A percentile compares a stretch with the other conserved stretches of the same genome.
Evolutionary conservation across 768 basidiomycete genomes (phyloP).

Genomic region (Naganishia vishniacii): DNA sequence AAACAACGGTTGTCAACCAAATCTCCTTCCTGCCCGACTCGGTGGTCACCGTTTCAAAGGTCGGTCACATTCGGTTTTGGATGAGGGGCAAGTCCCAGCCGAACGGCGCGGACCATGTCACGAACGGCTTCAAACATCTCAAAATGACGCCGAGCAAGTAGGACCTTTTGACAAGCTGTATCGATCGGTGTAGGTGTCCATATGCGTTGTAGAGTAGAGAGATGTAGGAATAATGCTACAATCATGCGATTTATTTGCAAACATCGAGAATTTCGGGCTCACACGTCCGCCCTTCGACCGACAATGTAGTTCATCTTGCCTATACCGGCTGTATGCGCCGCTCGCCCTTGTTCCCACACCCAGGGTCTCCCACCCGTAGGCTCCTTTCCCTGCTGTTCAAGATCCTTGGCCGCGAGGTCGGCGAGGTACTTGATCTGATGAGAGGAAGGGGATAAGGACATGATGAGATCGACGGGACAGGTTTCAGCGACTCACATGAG

Average conservation of each 20-base stretch:
- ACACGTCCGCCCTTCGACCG: constrained; percentile 31
- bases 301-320: constrained; percentile 34
- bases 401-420: constrained; percentile 15
- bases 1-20: constrained; percentile 68
- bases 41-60: constrained; percentile 71
- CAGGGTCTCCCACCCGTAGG: constrained; percentile 29
- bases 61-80: constrained; percentile 69
- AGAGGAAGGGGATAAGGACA: not conserved
- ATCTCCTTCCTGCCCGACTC: constrained; percentile 72
- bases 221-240: not conserved
- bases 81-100: constrained; percentile 1
- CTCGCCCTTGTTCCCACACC: constrained; percentile 40
- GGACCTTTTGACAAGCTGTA: no score
- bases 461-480: constrained; percentile 24
- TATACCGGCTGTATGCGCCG: constrained; percentile 32
- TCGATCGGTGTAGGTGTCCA: not conserved
- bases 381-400: constrained; percentile 8
- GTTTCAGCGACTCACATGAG: constrained; percentile 32
- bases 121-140: not conserved
- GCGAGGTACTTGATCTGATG: constrained; percentile 31
- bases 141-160: not conserved
- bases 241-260: not conserved
- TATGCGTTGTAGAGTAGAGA: constrained; percentile 3
- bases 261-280: not conserved
- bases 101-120: not conserved